Evolutionary conservation across 371 early-diverging fungal species (phyloP), one percentile per base, ranked within the genome.

Genomic region (Nematocida minor): DNA sequence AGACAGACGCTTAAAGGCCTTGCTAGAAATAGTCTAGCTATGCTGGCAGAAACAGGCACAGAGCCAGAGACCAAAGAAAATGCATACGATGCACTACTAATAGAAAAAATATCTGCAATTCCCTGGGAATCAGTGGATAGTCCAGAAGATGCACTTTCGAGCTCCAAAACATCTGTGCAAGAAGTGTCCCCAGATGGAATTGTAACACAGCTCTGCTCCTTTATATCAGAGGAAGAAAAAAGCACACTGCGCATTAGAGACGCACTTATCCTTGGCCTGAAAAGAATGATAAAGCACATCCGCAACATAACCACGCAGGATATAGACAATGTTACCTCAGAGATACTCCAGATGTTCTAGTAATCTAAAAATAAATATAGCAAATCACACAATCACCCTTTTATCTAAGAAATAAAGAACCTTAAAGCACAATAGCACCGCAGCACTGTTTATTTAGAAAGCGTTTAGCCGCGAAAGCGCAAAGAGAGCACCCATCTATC

Each of bases 291-390:
- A 36, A 63, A 32, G 32, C 34, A 70, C 25, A 55, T 42, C 4
- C 18, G 63, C n/a, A 18, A 70, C 3, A 46, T 57, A 60, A 70
- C 63, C 14, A 57, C 38, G 29, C 34, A 47, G 60, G 71, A 70
- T 2, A 70, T 70, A 36, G 71, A 62, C 22, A 40, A 38, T 18
- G 38, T 63, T 16, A 20, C 47, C 36, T 14, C 9, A 31, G 63
- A 70, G 47, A 31, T 70, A 36, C 34, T 31, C 29, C 57, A 57
- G 34, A 11, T 36, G 36, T 16, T 63, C 36, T 25, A 16, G 11
- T 11, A 67, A 27, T 18, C 67, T 20, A 31, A 68, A 25, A 22
- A 53, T 32, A 54, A 55, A 22, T 11, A 68, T 22, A 51, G 51
- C 0, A 51, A 46, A 46, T 46, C 14, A 46, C 14, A 46, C 0